A percentile compares a stretch with the other conserved stretches of the same genome.
Evolutionary conservation across 768 basidiomycete genomes (phyloP).

Genomic region (Gloeopeniophorella convolvens): DNA sequence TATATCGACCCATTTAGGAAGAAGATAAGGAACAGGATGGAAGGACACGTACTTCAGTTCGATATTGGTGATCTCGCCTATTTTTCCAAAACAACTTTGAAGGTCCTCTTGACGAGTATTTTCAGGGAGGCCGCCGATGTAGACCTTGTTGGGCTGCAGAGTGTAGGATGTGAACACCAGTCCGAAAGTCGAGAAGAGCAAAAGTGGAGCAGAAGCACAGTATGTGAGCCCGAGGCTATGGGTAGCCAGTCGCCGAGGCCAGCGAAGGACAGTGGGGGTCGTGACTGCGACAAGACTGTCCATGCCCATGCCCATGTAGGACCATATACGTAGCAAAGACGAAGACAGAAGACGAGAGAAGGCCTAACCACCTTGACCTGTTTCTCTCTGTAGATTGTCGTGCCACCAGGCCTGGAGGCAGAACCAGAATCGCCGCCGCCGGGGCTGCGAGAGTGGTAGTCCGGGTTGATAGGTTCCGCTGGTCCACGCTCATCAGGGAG

Average conservation of each 20-base stretch:
- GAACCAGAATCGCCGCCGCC: constrained; percentile 15
- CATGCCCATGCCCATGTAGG: constrained; percentile 20
- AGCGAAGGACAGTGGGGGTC: constrained; percentile 23
- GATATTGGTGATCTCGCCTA: constrained; percentile 67
- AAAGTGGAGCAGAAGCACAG: constrained; percentile 41
- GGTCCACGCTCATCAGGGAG: constrained; percentile 20
- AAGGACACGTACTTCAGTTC: constrained; percentile 70
- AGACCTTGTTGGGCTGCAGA: constrained; percentile 89
- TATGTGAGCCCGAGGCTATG: constrained; percentile 32
- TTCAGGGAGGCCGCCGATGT: constrained; percentile 85
- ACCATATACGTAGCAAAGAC: constrained; percentile 24
- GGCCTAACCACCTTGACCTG: constrained; percentile 86
- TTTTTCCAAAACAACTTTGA: constrained; percentile 80
- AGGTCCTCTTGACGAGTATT: constrained; percentile 82
- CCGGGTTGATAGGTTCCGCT: constrained; percentile 14
- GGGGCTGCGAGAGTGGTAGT: constrained; percentile 20
- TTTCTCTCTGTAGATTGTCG: constrained; percentile 49
- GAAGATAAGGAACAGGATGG: background rate
- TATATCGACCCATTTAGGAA: constrained; percentile 29
- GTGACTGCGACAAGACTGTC: constrained; percentile 17
- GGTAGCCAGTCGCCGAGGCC: constrained; percentile 23
- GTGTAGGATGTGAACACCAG: constrained; percentile 57
- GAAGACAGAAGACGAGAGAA: constrained; percentile 33
- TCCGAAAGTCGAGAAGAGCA: constrained; percentile 37
- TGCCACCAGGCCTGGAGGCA: constrained; percentile 17